Percentiles rank a stretch among this genome's conserved stretches.
Evolutionary conservation across 1,139 yeast genomes (phyloP).

Genomic region (Debaryomyces udenii): DNA sequence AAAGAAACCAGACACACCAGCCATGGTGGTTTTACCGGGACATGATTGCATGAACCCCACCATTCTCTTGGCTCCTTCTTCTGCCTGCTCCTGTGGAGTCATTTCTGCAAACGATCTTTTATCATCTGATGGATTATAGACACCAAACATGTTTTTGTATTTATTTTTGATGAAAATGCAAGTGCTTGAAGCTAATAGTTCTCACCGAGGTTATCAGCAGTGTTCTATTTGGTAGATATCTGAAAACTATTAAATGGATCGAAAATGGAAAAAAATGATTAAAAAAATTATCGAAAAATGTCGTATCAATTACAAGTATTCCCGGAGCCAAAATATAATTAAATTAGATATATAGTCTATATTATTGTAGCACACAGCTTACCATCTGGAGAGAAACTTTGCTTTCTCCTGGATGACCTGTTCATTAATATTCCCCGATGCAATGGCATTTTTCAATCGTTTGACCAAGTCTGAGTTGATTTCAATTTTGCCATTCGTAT

Average conservation of each 20-base stretch:
- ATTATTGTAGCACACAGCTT: background rate
- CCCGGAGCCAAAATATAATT: background rate
- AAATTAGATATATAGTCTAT: background rate
- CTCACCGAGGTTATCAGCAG: background rate
- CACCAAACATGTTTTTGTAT: constrained; percentile 18
- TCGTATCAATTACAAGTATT: background rate
- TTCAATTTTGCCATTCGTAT: constrained; percentile 15
- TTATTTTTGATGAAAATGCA: background rate
- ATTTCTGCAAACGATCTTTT: constrained; percentile 61
- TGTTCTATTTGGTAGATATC: no score
- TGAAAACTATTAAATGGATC: no score
- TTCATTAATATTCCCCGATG: constrained; percentile 14
- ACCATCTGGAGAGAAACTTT: constrained; percentile 13
- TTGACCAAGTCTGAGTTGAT: constrained; percentile 12
- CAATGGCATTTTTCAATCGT: constrained; percentile 13
- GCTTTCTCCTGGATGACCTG: constrained; percentile 15
- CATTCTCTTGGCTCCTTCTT: constrained; percentile 85
- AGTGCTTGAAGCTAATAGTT: background rate
- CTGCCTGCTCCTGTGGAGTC: constrained; percentile 93
- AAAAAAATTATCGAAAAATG: constrained; percentile 7
- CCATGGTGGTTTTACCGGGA: constrained; percentile 90
- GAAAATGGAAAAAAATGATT: constrained; percentile 1
- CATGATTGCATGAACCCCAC: constrained; percentile 86
- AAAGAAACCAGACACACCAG: constrained; percentile 93
- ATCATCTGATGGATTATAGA: constrained; percentile 25